Evolutionary conservation across 495 filamentous ascomycete genomes (phyloP), one percentile per base, ranked within the genome.

Genomic region (Hyphodiscus hymeniophilus): DNA sequence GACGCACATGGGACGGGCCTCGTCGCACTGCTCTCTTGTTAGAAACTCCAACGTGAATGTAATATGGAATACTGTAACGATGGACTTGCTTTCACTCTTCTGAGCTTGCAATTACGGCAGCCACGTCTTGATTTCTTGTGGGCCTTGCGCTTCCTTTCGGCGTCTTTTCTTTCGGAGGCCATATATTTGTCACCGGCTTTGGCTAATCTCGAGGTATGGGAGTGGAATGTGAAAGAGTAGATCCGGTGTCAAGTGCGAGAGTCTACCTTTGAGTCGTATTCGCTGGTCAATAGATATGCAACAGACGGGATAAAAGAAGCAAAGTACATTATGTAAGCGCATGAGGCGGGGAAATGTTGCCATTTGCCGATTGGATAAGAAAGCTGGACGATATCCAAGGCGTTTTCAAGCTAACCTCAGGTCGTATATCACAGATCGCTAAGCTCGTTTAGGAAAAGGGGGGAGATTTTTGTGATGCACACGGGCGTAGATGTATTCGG

Each of bases 101-200:
- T 54, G 17, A 74, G 38, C 60, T 72, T 74, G 59, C 71, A 74
- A 50, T 74, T 74, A 18, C 60, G 56, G 42, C 71, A 74, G 0
- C 71, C 71, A 10, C 49, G 54, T 11, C 69, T 60, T 2, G 65
- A 68, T 45, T 72, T 72, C 12, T 53, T 66, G 43, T 72, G 68
- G 3, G 60, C 45, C 45, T 60, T 67, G 3, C 70, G 65, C 50
- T 63, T 63, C 3, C 65, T 40, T 5, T 6, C 20, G 7, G 13
- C 6, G 5, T 28, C 18, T n/a, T 63, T 63, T 4, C 65, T 40
- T 5, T 6, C 20, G 7, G 13, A 1, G 5, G 12, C 18, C 12
- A 17, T 20, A 23, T 10, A 11, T 28, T 23, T 16, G 18, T n/a
- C 26, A 35, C 7, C 7, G 22, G 17, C 31, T 24, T 20, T 3